Evolutionary conservation across 768 basidiomycete species (phyloP).

Genomic region (Hebeloma cylindrosporum): DNA sequence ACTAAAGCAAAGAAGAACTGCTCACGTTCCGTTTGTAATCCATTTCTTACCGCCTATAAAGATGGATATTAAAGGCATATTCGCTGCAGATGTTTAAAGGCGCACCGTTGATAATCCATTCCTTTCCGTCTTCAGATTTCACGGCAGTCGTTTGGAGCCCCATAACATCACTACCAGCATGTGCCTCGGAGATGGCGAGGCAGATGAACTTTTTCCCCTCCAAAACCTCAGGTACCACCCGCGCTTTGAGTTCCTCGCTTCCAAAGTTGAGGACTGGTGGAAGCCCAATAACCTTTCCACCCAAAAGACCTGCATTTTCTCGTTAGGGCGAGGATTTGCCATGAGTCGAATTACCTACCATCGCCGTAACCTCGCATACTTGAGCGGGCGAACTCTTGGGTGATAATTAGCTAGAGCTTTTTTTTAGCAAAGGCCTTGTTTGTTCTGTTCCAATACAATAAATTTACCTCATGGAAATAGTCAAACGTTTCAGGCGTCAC

Average conservation of each 20-base stretch:
- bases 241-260: slow-evolving; percentile 56
- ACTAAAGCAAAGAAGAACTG: slow-evolving; percentile 15
- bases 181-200: slow-evolving; percentile 87
- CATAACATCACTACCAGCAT: slow-evolving; percentile 83
- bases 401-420: slow-evolving; percentile 73
- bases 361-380: slow-evolving; percentile 82
- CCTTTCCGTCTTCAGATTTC: slow-evolving; percentile 79
- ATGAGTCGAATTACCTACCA: slow-evolving; percentile 39
- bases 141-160: slow-evolving; percentile 77
- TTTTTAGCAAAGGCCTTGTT: no score
- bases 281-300: slow-evolving; percentile 82
- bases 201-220: slow-evolving; percentile 81
- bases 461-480: slow-evolving; percentile 83
- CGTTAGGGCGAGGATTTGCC: slow-evolving; percentile 21
- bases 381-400: slow-evolving; percentile 76
- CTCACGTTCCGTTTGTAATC: slow-evolving; percentile 76
- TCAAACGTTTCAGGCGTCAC: slow-evolving; percentile 88
- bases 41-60: slow-evolving; percentile 36
- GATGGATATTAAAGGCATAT: not conserved
- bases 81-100: not conserved
- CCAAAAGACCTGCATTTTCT: slow-evolving; percentile 56
- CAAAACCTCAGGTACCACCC: slow-evolving; percentile 66
- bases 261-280: slow-evolving; percentile 92
- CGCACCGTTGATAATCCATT: slow-evolving; percentile 77
- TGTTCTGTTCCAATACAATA: no score